Conservation (phyloP, 208 protist species). For the Crithidia brevicula region DNA sequence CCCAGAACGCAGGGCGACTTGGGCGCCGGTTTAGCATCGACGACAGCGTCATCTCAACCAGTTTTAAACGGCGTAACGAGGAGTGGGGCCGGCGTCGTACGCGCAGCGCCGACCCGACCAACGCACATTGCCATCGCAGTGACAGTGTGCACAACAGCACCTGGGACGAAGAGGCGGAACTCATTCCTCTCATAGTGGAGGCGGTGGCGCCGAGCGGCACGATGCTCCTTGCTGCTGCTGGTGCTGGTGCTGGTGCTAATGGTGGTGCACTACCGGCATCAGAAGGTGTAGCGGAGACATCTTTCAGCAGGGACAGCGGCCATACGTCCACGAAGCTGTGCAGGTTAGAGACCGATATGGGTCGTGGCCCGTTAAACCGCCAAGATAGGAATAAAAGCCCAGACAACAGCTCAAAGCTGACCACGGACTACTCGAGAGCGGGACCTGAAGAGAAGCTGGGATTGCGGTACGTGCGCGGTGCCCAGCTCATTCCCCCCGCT, state of each 20-base stretch:
- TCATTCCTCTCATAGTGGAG: slow-evolving; percentile 30
- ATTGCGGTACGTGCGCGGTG: slow-evolving; percentile 12
- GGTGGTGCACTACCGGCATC: too few relatives aligned
- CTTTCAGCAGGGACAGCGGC: background rate
- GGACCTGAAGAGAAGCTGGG: background rate
- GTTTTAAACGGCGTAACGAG: too few relatives aligned
- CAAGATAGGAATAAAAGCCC: too few relatives aligned
- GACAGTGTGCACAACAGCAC: background rate
- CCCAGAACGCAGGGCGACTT: too few relatives aligned
- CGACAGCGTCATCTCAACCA: slow-evolving; percentile 15
- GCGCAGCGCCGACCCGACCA: slow-evolving; percentile 1
- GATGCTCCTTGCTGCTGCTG: background rate
- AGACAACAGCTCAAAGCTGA: background rate
- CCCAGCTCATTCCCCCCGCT: slow-evolving; percentile 6
- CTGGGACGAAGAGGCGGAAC: slow-evolving; percentile 12
- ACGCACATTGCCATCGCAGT: slow-evolving; percentile 1
- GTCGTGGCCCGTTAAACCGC: too few relatives aligned
- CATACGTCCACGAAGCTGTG: background rate
- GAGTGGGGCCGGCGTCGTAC: slow-evolving; percentile 3
- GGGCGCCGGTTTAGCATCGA: slow-evolving; percentile 15
- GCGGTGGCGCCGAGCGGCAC: slow-evolving; percentile 2
- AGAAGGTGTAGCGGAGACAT: too few relatives aligned
- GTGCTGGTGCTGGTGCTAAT: background rate
- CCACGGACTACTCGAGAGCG: background rate
- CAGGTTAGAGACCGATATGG: too few relatives aligned